phyloP scores from a whole-genome alignment of 73 alveolate genomes.

The Breviolum minutum region DNA sequence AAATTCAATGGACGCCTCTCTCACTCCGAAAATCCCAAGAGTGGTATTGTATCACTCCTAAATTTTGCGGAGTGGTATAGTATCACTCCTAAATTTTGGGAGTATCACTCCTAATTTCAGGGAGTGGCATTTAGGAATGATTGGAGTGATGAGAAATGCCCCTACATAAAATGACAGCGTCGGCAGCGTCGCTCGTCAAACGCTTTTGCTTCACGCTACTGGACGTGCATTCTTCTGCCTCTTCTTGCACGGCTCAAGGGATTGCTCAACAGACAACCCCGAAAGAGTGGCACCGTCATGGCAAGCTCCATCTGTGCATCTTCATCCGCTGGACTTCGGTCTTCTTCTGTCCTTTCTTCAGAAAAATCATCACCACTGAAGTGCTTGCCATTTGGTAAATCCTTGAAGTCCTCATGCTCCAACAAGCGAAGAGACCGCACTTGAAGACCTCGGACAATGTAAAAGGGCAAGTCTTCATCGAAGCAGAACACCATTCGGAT shows the following conservation, averaged over 20 bases:
- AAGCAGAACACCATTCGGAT: constrained; percentile 26
- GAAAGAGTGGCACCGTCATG: constrained; percentile 38
- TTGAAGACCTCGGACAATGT: constrained; percentile 52
- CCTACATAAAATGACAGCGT: neutral
- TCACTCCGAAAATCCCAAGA: constrained; percentile 8
- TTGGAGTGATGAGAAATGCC: constrained; percentile 20
- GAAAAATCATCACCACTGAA: constrained; percentile 50
- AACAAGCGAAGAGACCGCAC: constrained; percentile 60
- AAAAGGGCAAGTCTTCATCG: constrained; percentile 40
- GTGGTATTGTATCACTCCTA: constrained; percentile 10
- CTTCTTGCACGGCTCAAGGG: constrained; percentile 52
- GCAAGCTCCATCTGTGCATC: constrained; percentile 61
- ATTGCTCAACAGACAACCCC: constrained; percentile 16
- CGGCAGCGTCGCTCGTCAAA: constrained; percentile 6
- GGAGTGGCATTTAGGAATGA: constrained; percentile 9
- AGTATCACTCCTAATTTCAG: no score
- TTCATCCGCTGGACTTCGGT: constrained; percentile 51
- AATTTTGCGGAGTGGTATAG: neutral
- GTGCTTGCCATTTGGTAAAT: constrained; percentile 46
- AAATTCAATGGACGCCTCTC: constrained; percentile 12
- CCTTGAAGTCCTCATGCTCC: constrained; percentile 35
- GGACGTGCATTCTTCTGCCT: constrained; percentile 2
- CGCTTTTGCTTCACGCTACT: constrained; percentile 12
- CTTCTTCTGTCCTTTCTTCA: constrained; percentile 57
- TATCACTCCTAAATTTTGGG: constrained; percentile 4